A percentile compares a stretch with the other conserved stretches of the same genome.
phyloP scores from a whole-genome alignment of 306 rosid genomes.

The Fragaria nilgerrensis region DNA sequence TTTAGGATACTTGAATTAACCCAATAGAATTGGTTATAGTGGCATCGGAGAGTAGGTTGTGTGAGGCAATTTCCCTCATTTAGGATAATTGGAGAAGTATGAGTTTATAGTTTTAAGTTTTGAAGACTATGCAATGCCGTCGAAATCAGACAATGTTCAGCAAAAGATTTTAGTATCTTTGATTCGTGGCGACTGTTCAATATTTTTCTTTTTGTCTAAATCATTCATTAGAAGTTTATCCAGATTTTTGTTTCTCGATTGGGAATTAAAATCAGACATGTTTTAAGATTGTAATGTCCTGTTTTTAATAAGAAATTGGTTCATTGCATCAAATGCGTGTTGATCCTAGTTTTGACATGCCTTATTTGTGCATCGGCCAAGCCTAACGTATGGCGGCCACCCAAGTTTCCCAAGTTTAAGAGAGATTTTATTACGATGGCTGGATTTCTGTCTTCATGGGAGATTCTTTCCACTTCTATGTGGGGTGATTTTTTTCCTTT shows the following conservation, averaged over 20 bases:
- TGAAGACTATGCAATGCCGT: constrained; percentile 27
- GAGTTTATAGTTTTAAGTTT: constrained; percentile 32
- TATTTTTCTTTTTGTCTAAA: neutral
- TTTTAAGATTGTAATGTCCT: neutral
- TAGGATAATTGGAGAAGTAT: constrained; percentile 35
- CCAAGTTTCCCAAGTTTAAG: no score
- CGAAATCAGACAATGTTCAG: constrained; percentile 19
- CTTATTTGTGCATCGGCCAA: no score
- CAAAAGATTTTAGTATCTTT: constrained; percentile 7
- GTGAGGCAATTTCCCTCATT: constrained; percentile 35
- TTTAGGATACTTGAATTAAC: constrained; percentile 55
- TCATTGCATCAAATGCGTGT: neutral
- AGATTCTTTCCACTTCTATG: no score
- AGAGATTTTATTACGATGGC: no score
- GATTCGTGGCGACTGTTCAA: neutral
- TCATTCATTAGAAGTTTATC: constrained; percentile 10
- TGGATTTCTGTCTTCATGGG: no score
- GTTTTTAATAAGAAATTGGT: neutral
- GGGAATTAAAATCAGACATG: constrained; percentile 1
- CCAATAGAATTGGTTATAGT: constrained; percentile 36
- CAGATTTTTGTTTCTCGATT: constrained; percentile 3
- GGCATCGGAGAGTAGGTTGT: constrained; percentile 39
- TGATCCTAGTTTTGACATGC: neutral
- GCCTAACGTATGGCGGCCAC: no score
- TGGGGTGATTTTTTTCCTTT: no score